Base-by-base conservation (phyloP, 192 early-diverging fungal species). In the Mortierella claussenii region DNA sequence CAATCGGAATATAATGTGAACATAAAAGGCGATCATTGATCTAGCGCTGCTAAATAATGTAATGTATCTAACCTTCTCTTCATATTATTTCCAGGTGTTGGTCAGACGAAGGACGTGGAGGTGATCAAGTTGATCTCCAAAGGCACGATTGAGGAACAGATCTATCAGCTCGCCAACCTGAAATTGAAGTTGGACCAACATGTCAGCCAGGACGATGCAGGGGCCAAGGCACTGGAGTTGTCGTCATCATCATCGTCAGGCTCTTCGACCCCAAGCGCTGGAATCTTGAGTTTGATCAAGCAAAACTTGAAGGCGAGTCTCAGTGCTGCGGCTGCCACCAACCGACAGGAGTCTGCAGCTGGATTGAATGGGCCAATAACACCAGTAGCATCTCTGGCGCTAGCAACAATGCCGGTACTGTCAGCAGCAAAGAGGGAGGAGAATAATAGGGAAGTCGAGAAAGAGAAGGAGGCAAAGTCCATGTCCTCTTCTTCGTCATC, bases 21-120 rank as follows among this genome's bases (percentile, higher is more conserved):
- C n/a, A n/a, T n/a, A n/a, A n/a, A n/a, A n/a, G n/a, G n/a, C n/a
- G 37, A 13, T 7, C 37, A 40, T 10, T 7, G 13, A 7, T 40
- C 37, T 40, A 13, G 37, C 7, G 37, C 7, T 10, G 37, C 37
- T 40, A 40, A 40, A 40, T 40, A 13, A 10, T 40, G 7, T 10
- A 40, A 40, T 40, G 13, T 10, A 17, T 45, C n/a, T 17, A 20
- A 21, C 46, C n/a, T 33, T 31, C 23, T 9, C 37, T 44, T 15
- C 18, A 40, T 15, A 20, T 37, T 37, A 26, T 46, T 0, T 8
- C 32, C 32, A 82, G 81, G 91, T 28, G 92, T 97, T 21, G 96
- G 96, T 1, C 96, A 97, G 78, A 85, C 81, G 15, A 89, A 88
- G 51, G 91, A 93, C 31, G 96, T 97, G 0, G 81, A 82, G 20